A percentile compares a stretch with the other conserved stretches of the same genome.
These are phyloP conservation scores for Penicillium paxilli DNA, from an alignment of 495 filamentous ascomycete species.

Conservation along the genomic window DNA sequence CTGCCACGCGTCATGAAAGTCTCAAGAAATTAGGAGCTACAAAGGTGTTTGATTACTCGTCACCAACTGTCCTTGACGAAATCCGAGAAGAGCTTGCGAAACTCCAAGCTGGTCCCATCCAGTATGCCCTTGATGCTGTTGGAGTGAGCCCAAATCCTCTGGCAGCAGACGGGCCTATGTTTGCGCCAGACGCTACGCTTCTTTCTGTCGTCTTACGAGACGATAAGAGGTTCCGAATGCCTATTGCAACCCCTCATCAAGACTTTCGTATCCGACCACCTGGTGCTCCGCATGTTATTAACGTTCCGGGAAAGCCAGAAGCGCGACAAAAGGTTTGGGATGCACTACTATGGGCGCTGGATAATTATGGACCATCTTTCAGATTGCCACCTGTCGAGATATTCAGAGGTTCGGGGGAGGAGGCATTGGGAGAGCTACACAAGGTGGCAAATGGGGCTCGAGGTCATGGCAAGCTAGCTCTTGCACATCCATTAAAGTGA, in stretches of 20 bases:
- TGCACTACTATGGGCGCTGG: not conserved
- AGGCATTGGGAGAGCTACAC: not conserved
- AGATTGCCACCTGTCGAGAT: not conserved
- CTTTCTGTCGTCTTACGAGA: too few relatives aligned
- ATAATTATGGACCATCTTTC: not conserved
- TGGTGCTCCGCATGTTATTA: not conserved
- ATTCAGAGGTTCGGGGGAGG: not conserved
- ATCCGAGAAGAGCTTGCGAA: not conserved
- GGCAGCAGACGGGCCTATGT: too few relatives aligned
- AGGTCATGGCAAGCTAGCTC: not conserved
- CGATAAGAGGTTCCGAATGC: too few relatives aligned
- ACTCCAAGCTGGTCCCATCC: too few relatives aligned
- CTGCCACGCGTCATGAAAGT: slow-evolving; percentile 22
- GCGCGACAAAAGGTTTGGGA: not conserved
- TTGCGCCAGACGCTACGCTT: too few relatives aligned
- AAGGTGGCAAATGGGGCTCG: not conserved
- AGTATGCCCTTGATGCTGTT: too few relatives aligned
- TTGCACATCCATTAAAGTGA: too few relatives aligned
- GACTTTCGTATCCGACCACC: too few relatives aligned
- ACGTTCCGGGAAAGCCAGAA: not conserved
- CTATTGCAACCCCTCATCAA: too few relatives aligned
- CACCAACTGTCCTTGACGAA: not conserved
- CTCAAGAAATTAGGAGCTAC: slow-evolving; percentile 26
- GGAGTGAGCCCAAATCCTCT: too few relatives aligned
- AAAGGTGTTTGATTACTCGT: slow-evolving; percentile 29